Conservation (phyloP, 192 early-diverging fungal species). For the Gryganskiella cystojenkinii region DNA sequence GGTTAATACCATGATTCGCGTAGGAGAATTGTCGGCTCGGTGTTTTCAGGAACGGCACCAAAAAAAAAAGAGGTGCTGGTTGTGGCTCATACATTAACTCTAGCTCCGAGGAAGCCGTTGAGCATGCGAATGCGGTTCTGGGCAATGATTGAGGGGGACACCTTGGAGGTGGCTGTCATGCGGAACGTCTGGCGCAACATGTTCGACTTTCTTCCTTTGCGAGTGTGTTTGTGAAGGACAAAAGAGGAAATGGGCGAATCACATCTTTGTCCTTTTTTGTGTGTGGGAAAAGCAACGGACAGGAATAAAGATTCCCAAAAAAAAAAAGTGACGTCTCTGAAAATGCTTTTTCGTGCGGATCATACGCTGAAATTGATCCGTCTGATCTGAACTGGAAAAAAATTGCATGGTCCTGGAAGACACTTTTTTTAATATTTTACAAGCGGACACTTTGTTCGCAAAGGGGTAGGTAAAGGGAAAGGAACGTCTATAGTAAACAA, state of each 20-base stretch:
- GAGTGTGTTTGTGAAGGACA: background rate
- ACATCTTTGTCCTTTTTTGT: no score
- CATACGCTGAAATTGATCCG: no score
- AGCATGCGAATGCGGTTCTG: conserved; percentile 43
- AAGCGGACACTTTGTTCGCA: no score
- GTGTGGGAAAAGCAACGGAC: no score
- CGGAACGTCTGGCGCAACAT: conserved; percentile 51
- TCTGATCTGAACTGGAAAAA: no score
- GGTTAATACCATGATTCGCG: background rate
- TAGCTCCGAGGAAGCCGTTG: conserved; percentile 38
- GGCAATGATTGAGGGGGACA: conserved; percentile 36
- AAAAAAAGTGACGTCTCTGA: background rate
- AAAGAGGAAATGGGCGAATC: background rate
- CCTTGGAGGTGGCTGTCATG: conserved; percentile 35
- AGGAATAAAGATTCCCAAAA: no score
- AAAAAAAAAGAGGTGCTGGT: conserved; percentile 1
- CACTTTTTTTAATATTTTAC: no score
- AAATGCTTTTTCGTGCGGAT: background rate
- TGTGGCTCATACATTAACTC: conserved; percentile 33
- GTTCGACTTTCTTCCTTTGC: background rate
- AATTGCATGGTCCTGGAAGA: no score
- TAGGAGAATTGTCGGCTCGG: background rate
- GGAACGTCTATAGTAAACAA: background rate
- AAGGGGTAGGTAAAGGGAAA: no score
- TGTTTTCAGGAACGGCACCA: conserved; percentile 8